Evolutionary conservation across 2,329 filamentous ascomycete genomes (phyloP), one percentile per base, ranked within the genome.

Genomic region (Arthrobotrys megalospora): DNA sequence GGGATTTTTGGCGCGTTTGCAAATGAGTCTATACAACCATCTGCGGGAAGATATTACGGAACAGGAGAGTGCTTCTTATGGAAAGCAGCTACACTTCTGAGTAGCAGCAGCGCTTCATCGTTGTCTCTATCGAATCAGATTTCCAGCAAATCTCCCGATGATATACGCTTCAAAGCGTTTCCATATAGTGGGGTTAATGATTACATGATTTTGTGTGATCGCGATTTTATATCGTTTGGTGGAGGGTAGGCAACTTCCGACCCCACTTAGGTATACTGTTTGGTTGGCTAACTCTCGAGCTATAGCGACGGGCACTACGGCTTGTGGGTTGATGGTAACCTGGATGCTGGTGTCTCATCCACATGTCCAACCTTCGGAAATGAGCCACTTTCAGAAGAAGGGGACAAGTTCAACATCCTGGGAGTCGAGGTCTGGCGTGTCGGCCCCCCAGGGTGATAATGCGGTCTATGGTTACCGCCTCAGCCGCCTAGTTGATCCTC

Each of bases 21-120:
- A 67, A 96, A 93, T 65, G 95, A 99, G 83, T 88, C 92, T 63
- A 94, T 95, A 10, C 92, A 92, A 81, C 93, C 93, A 0, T 87
- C 90, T 0, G 86, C 79, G n/a, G 79, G 93, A 1, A 92, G 94
- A 80, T 99, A 97, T 86, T 99, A 93, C 84, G 96, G 96, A 82
- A 97, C 93, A 11, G 96, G 96, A 82, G 96, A 99, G 85, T 98
- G 95, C 85, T 99, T 96, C 84, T 89, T 96, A 80, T 96, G 93
- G 93, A 90, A 92, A 58, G 91, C 92, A 0, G 90, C 90, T 52
- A 85, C 91, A 3, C 86, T 94, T 38, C 87, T 90, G 68, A 62
- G 43, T n/a, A 62, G 41, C 14, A 63, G 50, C 28, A 66, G 80
- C 32, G 73, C 71, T 45, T 82, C 80, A 62, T 81, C 69, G 52